These are phyloP conservation scores for Phytopythium chamaehyphon DNA, from an alignment of 352 stramenopile species.

Conservation along the genomic window DNA sequence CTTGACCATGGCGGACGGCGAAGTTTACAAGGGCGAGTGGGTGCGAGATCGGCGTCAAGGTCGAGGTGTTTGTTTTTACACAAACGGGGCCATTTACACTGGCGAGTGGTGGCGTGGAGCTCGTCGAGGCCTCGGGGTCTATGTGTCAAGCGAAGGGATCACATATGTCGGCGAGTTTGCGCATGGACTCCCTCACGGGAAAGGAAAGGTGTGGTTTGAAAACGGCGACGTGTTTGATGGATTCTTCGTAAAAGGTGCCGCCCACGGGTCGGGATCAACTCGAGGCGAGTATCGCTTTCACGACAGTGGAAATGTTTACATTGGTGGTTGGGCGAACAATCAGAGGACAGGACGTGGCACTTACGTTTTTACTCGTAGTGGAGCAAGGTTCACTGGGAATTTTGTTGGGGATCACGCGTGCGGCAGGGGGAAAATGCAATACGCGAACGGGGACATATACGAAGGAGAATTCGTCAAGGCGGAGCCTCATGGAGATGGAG, in stretches of 20 bases:
- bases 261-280: conserved; percentile 39
- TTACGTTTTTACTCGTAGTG: conserved; percentile 58
- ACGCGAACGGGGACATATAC: conserved; percentile 84
- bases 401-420: conserved; percentile 63
- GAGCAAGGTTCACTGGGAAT: conserved; percentile 43
- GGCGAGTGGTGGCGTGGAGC: conserved; percentile 62
- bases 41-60: conserved; percentile 54
- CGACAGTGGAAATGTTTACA: conserved; percentile 60
- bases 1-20: conserved; percentile 71
- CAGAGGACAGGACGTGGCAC: conserved; percentile 67
- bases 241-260: conserved; percentile 45
- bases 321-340: conserved; percentile 61
- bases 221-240: conserved; percentile 80
- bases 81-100: conserved; percentile 72
- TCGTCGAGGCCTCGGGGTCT: conserved; percentile 54
- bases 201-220: conserved; percentile 66
- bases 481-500: conserved; percentile 56
- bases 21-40: conserved; percentile 89
- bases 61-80: conserved; percentile 67
- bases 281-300: conserved; percentile 68
- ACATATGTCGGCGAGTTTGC: conserved; percentile 62
- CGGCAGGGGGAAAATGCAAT: conserved; percentile 75
- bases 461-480: conserved; percentile 59
- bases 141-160: conserved; percentile 64
- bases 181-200: conserved; percentile 52